Evolutionary conservation across 1,139 yeast genomes (phyloP).

Genomic region (Diutina siamensis): DNA sequence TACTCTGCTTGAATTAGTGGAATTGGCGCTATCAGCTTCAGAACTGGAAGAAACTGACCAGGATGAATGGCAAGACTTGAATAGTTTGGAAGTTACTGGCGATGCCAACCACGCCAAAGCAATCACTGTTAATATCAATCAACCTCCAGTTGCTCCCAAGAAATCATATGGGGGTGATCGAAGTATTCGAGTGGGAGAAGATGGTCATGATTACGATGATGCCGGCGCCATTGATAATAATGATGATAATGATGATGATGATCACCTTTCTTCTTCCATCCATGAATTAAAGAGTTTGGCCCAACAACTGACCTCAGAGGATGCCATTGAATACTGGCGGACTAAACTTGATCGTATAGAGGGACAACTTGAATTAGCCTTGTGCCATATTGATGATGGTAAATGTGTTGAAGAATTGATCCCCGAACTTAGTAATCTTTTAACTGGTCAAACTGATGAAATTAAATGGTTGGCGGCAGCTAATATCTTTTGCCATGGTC

Average conservation of each 20-base stretch:
- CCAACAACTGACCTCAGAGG: neutral
- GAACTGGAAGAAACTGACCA: neutral
- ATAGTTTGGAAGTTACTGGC: neutral
- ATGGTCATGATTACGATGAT: neutral
- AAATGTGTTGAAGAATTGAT: neutral
- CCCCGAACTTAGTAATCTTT: neutral
- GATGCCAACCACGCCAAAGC: neutral
- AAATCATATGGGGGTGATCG: constrained; percentile 3
- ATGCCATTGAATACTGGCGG: neutral
- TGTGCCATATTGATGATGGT: constrained; percentile 1
- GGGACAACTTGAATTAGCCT: constrained; percentile 1
- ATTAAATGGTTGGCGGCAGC: neutral
- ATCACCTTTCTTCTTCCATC: neutral
- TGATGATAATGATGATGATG: neutral
- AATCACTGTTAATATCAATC: neutral
- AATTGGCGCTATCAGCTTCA: neutral
- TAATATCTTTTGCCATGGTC: neutral
- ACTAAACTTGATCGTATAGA: neutral
- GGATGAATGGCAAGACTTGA: constrained; percentile 2
- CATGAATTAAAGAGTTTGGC: neutral
- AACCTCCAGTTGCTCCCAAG: neutral
- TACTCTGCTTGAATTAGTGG: neutral
- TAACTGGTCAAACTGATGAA: neutral
- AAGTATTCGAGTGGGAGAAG: neutral
- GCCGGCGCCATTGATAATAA: neutral